Evolutionary conservation across 2,329 filamentous ascomycete species (phyloP).

Genomic region (Didymellaceae sp.): DNA sequence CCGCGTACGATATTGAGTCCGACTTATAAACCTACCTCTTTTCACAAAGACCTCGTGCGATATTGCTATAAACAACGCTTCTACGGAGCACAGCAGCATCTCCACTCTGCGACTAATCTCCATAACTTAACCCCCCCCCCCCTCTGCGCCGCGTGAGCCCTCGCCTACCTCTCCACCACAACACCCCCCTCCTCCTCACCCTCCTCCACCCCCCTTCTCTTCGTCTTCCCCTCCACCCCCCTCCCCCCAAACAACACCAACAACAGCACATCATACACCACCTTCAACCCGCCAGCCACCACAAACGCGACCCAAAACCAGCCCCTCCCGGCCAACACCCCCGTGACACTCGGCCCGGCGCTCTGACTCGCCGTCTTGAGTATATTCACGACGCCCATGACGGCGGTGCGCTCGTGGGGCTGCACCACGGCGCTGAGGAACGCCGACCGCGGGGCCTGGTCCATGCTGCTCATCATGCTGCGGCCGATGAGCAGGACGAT

Average conservation of each 20-base stretch:
- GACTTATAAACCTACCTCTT: background rate
- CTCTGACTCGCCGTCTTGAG: constrained; percentile 47
- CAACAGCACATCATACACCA: constrained; percentile 45
- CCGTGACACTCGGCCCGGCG: constrained; percentile 44
- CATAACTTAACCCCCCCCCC: no score
- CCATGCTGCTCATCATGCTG: constrained; percentile 46
- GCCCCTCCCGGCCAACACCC: constrained; percentile 40
- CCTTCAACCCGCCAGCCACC: constrained; percentile 46
- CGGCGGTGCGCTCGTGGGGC: constrained; percentile 46
- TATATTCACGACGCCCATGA: constrained; percentile 51
- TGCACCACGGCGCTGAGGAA: constrained; percentile 44
- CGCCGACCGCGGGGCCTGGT: constrained; percentile 47
- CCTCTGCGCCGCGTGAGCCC: no score
- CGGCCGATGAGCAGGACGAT: constrained; percentile 42
- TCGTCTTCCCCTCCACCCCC: constrained; percentile 27
- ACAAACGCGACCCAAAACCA: constrained; percentile 51
- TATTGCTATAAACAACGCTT: no score
- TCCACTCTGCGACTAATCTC: no score
- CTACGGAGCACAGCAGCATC: no score
- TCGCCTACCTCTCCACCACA: background rate
- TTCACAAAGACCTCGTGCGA: no score
- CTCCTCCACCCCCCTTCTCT: background rate
- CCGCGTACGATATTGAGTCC: background rate
- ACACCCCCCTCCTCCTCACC: constrained; percentile 1
- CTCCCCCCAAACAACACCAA: constrained; percentile 44